A percentile compares a stretch with the other conserved stretches of the same genome.
These are phyloP conservation scores for Cichorium intybus DNA, from an alignment of 140 eudicot genomes.

Conservation along the genomic window DNA sequence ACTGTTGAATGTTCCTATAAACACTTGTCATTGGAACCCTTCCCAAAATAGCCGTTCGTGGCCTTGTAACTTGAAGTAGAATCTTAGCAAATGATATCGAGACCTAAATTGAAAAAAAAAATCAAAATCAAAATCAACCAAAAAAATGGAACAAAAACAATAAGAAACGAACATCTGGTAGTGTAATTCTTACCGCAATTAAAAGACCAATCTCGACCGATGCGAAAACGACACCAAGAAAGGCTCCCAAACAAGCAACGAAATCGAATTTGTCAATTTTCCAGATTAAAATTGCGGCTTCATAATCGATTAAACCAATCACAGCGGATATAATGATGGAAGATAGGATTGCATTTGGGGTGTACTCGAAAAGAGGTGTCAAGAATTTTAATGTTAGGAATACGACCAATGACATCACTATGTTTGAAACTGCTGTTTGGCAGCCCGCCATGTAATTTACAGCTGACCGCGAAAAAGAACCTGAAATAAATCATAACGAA, in stretches of 20 bases:
- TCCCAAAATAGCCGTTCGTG: conserved; percentile 76
- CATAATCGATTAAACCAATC: conserved; percentile 53
- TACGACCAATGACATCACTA: conserved; percentile 71
- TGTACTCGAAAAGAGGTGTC: conserved; percentile 75
- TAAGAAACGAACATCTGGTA: not conserved
- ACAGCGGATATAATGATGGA: conserved; percentile 83
- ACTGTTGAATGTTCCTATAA: conserved; percentile 74
- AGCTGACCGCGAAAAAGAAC: conserved; percentile 86
- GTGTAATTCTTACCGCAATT: conserved; percentile 53
- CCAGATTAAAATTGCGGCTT: conserved; percentile 67
- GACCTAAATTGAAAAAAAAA: conserved; percentile 41
- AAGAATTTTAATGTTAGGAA: conserved; percentile 54
- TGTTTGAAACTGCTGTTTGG: conserved; percentile 87
- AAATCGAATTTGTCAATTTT: conserved; percentile 77
- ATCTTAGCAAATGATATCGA: conserved; percentile 76
- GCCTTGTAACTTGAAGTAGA: conserved; percentile 88
- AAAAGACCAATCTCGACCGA: conserved; percentile 85
- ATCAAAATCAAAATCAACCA: not conserved
- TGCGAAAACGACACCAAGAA: conserved; percentile 70
- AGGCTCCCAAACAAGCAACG: conserved; percentile 86
- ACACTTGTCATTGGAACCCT: conserved; percentile 75
- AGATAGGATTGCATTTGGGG: conserved; percentile 76
- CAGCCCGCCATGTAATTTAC: conserved; percentile 93
- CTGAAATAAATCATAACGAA: conserved; percentile 32
- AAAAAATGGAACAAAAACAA: not conserved